Evolutionary conservation across 2,329 filamentous ascomycete genomes (phyloP), one percentile per base, ranked within the genome.

Genomic region (Penicillium olsonii): DNA sequence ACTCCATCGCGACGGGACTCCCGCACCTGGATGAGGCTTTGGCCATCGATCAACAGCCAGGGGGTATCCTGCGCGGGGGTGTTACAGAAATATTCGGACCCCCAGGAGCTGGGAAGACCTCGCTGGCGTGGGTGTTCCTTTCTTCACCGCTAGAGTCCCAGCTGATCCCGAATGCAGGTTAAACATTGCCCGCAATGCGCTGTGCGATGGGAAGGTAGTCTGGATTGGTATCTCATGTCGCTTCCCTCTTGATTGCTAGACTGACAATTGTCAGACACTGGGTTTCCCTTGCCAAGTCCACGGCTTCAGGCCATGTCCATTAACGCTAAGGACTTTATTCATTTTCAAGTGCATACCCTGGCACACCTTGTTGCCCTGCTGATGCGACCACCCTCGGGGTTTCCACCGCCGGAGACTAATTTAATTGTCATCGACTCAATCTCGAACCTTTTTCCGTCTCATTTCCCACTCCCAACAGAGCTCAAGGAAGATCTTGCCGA

Each of bases 41-140:
- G 10, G 59, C 63, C 42, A 55, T 54, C 5, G 54, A 38, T 12
- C 17, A 29, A 17, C 14, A 39, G 2, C 47, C 46, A 17, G 18
- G 49, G 20, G 91, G 90, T 4, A 76, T 95, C 40, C 80, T 80
- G 52, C 83, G 85, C 48, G 90, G 91, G 12, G 88, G 90, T 67
- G 79, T 96, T 35, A 88, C 88, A 3, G 92, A 97, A 70, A 75
- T 96, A 42, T 95, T 89, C 81, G 92, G 92, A 0, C 90, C 92
- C 10, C 87, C 90, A 8, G 92, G 91, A 2, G 83, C 83, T 20
- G 92, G 92, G 24, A 96, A 95, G 77, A 95, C 90, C 4, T 79
- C 87, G 11, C 75, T 96, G 60, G 88, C 86, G 88, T 92, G 77
- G 73, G 83, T 73, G 17, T 33, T 22, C 18, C 40, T 50, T 22